Base-by-base conservation (phyloP, 345 rosid genomes). In the Citrus glauca region DNA sequence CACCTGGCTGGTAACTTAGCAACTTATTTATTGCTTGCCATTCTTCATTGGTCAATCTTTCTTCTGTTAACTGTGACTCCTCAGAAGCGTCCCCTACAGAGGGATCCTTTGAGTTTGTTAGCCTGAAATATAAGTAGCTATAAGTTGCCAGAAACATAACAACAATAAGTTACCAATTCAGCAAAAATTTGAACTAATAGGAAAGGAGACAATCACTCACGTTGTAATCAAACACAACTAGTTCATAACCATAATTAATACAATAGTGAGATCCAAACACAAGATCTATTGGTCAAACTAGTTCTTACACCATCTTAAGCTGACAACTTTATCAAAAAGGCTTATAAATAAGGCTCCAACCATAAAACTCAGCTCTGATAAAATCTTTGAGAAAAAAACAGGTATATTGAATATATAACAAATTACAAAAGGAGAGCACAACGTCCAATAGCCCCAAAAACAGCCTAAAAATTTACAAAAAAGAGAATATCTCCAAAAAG, bases 21-120 rank as follows among this genome's bases (percentile, higher is more conserved):
- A 94, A 88, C 79, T 94, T 94, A 83, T 94, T 92, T 65, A 96
- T 79, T 66, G 99, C 93, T 82, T 87, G 91, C 99, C 99, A 96
- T 85, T 96, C 99, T 84, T 96, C 98, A 83, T 90, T 94, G 71
- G 98, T 94, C 80, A 94, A 79, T 67, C 89, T 88, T 85, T 87
- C 98, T 83, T 90, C 97, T 50, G 71, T 64, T 77, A 84, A 59
- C 71, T 79, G 85, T 16, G 90, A 81, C 77, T 80, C 90, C 61
- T 86, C 91, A 56, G 88, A 81, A 75, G 76, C 81, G 77, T 86
- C 91, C 63, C 60, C 88, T 65, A 73, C 86, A 78, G 79, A 77
- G 30, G 76, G 88, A 84, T 88, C 94, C 85, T 88, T 92, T 75
- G 92, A 81, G 57, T 81, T 81, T 38, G 89, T 71, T 75, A 78